Percentiles rank a stretch among this genome's conserved stretches.
phyloP scores from a whole-genome alignment of 1,284 basidiomycete genomes.

The Boletus subluridellus region DNA sequence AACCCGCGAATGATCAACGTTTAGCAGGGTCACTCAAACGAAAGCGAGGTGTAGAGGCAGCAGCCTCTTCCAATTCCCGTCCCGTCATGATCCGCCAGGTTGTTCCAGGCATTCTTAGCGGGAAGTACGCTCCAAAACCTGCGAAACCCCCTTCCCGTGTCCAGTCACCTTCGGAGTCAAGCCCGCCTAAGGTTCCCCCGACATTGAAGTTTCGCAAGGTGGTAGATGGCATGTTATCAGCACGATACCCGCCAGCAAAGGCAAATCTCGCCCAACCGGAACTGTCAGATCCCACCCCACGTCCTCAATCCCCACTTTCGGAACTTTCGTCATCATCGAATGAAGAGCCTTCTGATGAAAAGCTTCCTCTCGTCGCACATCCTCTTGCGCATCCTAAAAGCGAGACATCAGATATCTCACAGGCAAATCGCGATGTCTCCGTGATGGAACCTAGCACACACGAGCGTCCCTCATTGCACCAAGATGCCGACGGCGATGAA shows the following conservation, averaged over 20 bases:
- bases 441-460: not conserved
- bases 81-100: conserved; percentile 36
- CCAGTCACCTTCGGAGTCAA: conserved; percentile 14
- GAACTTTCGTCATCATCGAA: conserved; percentile 28
- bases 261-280: conserved; percentile 6
- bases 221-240: conserved; percentile 35
- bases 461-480: not conserved
- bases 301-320: conserved; percentile 25
- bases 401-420: conserved; percentile 2
- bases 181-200: conserved; percentile 22
- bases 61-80: conserved; percentile 25
- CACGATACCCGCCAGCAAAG: conserved; percentile 26
- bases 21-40: conserved; percentile 37
- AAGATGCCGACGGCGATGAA: conserved; percentile 5
- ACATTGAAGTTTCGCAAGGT: conserved; percentile 37
- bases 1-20: conserved; percentile 12
- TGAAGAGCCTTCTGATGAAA: conserved; percentile 17
- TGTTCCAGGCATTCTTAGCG: conserved; percentile 36
- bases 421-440: not conserved
- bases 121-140: conserved; percentile 30
- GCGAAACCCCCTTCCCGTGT: conserved; percentile 11
- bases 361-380: not conserved
- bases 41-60: conserved; percentile 38
- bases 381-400: not conserved
- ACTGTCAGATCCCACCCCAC: conserved; percentile 1